Base-by-base conservation (phyloP, 345 rosid species). In the Kernera saxatilis region DNA sequence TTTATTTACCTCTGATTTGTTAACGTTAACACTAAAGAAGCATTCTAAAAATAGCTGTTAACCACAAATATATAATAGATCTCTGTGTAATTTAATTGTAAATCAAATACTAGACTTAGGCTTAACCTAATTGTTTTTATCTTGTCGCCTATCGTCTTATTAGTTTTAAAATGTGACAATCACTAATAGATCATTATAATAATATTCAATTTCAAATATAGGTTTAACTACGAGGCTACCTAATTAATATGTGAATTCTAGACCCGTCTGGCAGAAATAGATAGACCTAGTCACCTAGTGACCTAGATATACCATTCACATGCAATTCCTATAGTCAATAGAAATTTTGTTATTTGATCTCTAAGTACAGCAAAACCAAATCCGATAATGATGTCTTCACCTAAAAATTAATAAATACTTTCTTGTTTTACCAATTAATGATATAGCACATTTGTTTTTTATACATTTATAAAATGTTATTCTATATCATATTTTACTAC, bases 101-200 rank as follows among this genome's bases (percentile, higher is more conserved):
- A 49, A 52, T 71, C 35, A 21, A 52, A 51, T 40, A 27, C 62
- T 62, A 71, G 27, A 27, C 27, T 9, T 71, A 62, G 63, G 45
- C 51, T 33, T 33, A 52, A 62, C 62, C 69, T 71, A 71, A 62
- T 41, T 71, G 35, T n/a, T 62, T 57, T 52, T 33, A 36, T 63
- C 55, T 71, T 51, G 76, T 71, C 62, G 29, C 55, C 46, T 62
- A 62, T 15, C 8, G 12, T 41, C 19, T 37, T 45, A 33, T n/a
- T 61, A 30, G 39, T 59, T 60, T 43, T 17, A 37, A 25, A 18
- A 27, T 41, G 39, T 57, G 36, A 35, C 59, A 11, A 53, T 58
- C 19, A 25, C 27, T 17, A 45, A 8, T 59, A 48, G 23, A 59
- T 59, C 39, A 29, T 37, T 70, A 48, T 13, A 48, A 49, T 59